Conservation (phyloP, 106 monocot genomes). For the Dendrobium officinale region DNA sequence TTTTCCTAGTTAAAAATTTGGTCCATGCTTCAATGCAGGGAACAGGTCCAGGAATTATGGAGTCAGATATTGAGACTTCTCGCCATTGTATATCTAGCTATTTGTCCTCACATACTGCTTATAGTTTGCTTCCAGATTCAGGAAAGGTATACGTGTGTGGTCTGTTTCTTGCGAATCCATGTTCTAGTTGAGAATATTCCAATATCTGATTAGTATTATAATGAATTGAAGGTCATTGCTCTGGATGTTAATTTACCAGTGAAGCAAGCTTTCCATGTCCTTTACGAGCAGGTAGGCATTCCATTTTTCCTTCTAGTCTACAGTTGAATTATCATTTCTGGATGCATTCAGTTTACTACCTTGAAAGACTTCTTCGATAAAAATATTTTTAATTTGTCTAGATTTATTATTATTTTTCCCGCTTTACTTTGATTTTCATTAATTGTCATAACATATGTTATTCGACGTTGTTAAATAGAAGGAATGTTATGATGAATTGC, state of each 20-base stretch:
- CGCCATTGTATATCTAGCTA: constrained; percentile 48
- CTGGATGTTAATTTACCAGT: constrained; percentile 93
- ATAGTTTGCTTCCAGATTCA: constrained; percentile 85
- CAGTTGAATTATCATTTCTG: background rate
- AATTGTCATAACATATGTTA: background rate
- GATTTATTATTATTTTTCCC: background rate
- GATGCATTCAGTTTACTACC: background rate
- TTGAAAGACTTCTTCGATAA: background rate
- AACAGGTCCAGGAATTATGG: constrained; percentile 32
- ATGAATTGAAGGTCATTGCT: constrained; percentile 62
- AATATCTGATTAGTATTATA: background rate
- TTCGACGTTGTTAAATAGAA: background rate
- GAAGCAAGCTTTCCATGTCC: constrained; percentile 94
- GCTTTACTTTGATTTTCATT: background rate
- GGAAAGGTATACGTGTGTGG: constrained; percentile 53
- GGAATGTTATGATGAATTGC: background rate
- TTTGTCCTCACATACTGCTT: constrained; percentile 57
- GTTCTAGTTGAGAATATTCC: background rate
- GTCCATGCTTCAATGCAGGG: constrained; percentile 29
- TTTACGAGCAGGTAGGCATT: constrained; percentile 72
- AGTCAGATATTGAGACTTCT: constrained; percentile 51
- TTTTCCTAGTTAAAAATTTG: background rate
- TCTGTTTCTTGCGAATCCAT: background rate
- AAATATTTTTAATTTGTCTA: background rate
- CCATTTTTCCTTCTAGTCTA: constrained; percentile 1